Evolutionary conservation across 345 rosid species (phyloP).

Genomic region (Syzygium aqueum): DNA sequence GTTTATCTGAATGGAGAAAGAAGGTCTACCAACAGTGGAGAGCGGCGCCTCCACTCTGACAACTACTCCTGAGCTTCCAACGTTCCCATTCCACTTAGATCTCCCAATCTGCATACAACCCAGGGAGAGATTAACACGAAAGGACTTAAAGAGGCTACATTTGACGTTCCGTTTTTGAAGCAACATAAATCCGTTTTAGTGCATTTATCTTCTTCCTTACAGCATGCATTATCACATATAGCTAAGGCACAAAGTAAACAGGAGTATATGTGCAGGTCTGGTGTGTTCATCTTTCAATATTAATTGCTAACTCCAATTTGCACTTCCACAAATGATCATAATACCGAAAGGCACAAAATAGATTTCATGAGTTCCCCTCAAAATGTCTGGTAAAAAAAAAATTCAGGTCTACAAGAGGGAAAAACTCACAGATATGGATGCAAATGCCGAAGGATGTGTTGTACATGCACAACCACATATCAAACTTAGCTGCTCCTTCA

Average conservation of each 20-base stretch:
- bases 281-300: not conserved
- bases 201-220: not conserved
- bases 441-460: constrained; percentile 70
- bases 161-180: not conserved
- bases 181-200: not conserved
- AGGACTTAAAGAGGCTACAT: not conserved
- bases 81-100: constrained; percentile 90
- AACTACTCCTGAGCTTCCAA: constrained; percentile 63
- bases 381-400: not conserved
- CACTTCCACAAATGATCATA: not conserved
- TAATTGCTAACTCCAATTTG: not conserved
- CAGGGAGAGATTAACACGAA: not conserved
- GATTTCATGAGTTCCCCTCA: not conserved
- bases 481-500: constrained; percentile 67
- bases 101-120: constrained; percentile 57
- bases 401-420: not conserved
- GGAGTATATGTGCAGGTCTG: not conserved
- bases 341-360: not conserved
- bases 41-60: constrained; percentile 54
- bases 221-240: not conserved
- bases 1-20: constrained; percentile 71
- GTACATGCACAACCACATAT: constrained; percentile 61
- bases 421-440: constrained; percentile 68
- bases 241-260: not conserved
- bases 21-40: constrained; percentile 50